phyloP scores from a whole-genome alignment of 176 grass and related monocot species.

The bread wheat (Triticum aestivum) region DNA sequence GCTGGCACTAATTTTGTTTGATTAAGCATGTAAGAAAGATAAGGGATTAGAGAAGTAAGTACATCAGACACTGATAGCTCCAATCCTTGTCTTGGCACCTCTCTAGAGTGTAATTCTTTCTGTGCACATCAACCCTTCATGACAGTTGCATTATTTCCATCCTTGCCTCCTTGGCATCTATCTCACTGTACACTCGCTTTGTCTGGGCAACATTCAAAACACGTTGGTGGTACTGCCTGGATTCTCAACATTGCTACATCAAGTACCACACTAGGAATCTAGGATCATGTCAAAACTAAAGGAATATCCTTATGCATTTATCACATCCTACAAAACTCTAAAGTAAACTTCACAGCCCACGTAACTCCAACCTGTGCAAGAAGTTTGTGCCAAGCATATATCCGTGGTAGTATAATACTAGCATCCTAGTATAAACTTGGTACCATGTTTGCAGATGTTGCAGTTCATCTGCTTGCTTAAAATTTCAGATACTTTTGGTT shows the following conservation, averaged over 20 bases:
- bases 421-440: background rate
- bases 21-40: background rate
- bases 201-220: background rate
- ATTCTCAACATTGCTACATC: slow-evolving; percentile 3
- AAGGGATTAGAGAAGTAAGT: slow-evolving; percentile 9
- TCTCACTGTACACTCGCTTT: background rate
- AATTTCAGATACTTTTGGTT: slow-evolving; percentile 2
- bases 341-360: background rate
- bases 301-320: background rate
- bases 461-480: slow-evolving; percentile 1
- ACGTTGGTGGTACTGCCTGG: background rate
- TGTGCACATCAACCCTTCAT: background rate
- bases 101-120: background rate
- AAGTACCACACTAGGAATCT: slow-evolving; percentile 7
- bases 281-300: slow-evolving; percentile 7
- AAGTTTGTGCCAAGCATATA: slow-evolving; percentile 1
- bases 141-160: background rate
- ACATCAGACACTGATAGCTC: background rate
- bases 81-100: slow-evolving; percentile 9
- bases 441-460: slow-evolving; percentile 11
- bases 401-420: background rate
- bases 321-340: background rate
- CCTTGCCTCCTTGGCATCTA: slow-evolving; percentile 12
- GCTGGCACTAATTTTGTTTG: slow-evolving; percentile 8
- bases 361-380: background rate